Evolutionary conservation across 2,329 filamentous ascomycete genomes (phyloP), one percentile per base, ranked within the genome.

Genomic region (Aspergillus aculeatinus): DNA sequence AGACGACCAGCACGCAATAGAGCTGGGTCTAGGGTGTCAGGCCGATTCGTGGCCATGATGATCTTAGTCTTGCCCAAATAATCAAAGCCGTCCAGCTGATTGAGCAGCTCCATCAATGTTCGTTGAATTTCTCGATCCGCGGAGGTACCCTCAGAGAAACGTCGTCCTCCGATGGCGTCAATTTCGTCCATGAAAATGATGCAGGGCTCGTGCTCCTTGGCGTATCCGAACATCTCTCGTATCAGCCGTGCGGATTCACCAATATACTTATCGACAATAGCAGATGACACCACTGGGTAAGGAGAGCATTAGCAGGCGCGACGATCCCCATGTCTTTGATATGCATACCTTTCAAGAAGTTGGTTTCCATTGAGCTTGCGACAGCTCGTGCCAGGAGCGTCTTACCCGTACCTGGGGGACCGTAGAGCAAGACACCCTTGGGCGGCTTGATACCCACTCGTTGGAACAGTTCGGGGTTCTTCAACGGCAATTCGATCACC

Each of bases 151-250:
- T 99, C 95, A 0, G 92, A 96, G 79, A 99, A 99, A 71, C 95
- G 87, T 70, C 96, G 87, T 64, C 96, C 96, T 76, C 95, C 95
- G 72, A 99, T 99, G 73, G 95, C 95, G 74, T 99, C 95, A 74
- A 99, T 99, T 80, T 99, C 95, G 83, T 99, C 96, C 95, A 99
- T 99, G 85, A 99, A 99, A 80, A 99, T 99, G 78, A 99, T 99
- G 78, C 95, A 99, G 44, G 95, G 95, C 79, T 99, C 95, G 77
- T 99, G 95, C 77, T 99, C 96, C 80, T 97, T 98, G 71, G 96
- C 95, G 74, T 99, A 99, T 60, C 95, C 96, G 74, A 99, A 99
- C 96, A 99, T 99, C 79, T 99, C 95, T 76, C 95, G 89, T 72
- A 99, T 99, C 67, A 99, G 83, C 67, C 96, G 89, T 42, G 95